Percentiles rank a stretch among this genome's conserved stretches.
Conservation (phyloP, 176 grass and related monocot species). For the Phragmites australis region DNA sequence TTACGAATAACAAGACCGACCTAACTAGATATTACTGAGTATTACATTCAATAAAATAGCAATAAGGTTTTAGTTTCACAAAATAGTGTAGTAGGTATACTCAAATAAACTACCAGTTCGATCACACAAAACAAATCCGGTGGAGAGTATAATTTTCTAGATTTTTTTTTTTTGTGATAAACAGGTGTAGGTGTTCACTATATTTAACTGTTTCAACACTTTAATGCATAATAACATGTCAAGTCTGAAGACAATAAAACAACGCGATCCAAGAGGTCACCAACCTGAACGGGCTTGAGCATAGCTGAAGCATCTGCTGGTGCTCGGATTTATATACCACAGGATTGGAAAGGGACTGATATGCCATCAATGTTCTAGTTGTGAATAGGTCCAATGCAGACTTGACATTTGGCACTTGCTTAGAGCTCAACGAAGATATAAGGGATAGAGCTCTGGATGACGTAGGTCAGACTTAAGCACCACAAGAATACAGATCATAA, state of each 20-base stretch:
- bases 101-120: neutral
- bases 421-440: slow-evolving; percentile 71
- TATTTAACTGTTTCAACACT: neutral
- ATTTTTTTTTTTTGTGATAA: neutral
- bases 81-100: neutral
- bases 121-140: neutral
- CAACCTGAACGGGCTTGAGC: slow-evolving; percentile 84
- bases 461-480: slow-evolving; percentile 37
- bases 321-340: slow-evolving; percentile 88
- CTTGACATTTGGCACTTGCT: slow-evolving; percentile 69
- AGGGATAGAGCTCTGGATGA: slow-evolving; percentile 78
- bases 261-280: slow-evolving; percentile 34
- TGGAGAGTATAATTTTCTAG: too few species aligned
- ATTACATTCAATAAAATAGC: neutral
- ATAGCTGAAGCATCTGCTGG: slow-evolving; percentile 71
- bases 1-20: neutral
- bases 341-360: slow-evolving; percentile 74
- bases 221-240: slow-evolving; percentile 25
- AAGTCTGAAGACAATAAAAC: slow-evolving; percentile 37
- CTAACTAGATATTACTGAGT: neutral
- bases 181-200: neutral
- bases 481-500: slow-evolving; percentile 29
- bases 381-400: slow-evolving; percentile 72
- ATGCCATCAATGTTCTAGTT: slow-evolving; percentile 88
- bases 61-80: slow-evolving; percentile 6